phyloP scores from a whole-genome alignment of 164 flowering plant genomes.

The Chimonanthus salicifolius region DNA sequence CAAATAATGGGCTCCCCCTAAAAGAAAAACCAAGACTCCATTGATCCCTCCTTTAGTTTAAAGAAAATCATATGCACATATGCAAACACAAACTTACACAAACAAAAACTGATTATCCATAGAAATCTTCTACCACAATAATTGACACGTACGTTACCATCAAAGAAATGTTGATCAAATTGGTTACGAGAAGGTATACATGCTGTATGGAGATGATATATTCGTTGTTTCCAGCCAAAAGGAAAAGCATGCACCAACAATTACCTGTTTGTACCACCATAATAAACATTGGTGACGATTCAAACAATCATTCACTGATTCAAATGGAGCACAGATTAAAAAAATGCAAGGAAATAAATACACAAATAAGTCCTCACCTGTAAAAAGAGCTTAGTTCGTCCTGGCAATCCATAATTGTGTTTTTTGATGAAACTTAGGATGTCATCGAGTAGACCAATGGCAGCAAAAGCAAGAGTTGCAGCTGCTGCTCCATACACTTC shows the following conservation, averaged over 20 bases:
- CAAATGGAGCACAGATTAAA: background rate
- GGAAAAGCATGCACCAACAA: slow-evolving; percentile 61
- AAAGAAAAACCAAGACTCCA: background rate
- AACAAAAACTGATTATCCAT: background rate
- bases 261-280: slow-evolving; percentile 44
- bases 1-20: background rate
- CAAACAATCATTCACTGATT: background rate
- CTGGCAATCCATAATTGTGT: slow-evolving; percentile 49
- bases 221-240: slow-evolving; percentile 58
- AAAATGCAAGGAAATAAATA: background rate
- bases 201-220: slow-evolving; percentile 85
- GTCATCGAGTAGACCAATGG: slow-evolving; percentile 78
- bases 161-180: slow-evolving; percentile 50
- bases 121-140: slow-evolving; percentile 11
- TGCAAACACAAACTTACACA: background rate
- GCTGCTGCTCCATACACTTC: slow-evolving; percentile 63
- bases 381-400: slow-evolving; percentile 40
- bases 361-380: slow-evolving; percentile 42
- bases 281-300: slow-evolving; percentile 4
- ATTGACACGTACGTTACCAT: slow-evolving; percentile 64
- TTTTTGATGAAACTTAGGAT: slow-evolving; percentile 38
- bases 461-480: slow-evolving; percentile 65
- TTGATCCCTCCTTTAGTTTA: background rate
- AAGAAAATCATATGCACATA: background rate
- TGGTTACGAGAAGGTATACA: slow-evolving; percentile 78